A percentile compares a stretch with the other conserved stretches of the same genome.
Conservation (phyloP, 495 filamentous ascomycete genomes). For the Elaphomyces granulatus region DNA sequence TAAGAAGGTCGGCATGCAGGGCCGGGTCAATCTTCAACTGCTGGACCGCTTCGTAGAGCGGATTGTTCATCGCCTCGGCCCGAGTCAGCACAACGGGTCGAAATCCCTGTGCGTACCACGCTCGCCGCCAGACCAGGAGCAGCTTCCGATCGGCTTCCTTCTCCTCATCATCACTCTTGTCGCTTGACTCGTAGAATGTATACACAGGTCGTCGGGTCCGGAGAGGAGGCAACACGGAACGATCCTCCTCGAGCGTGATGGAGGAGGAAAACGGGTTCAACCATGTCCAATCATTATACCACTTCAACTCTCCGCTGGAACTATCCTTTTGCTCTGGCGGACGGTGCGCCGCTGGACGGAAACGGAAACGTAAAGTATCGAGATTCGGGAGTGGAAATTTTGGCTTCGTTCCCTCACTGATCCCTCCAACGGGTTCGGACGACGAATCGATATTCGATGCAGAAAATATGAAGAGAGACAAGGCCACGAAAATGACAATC, state of each 20-base stretch:
- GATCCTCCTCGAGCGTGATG: conserved; percentile 71
- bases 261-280: conserved; percentile 75
- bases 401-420: conserved; percentile 26
- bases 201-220: conserved; percentile 63
- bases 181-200: conserved; percentile 70
- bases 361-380: conserved; percentile 25
- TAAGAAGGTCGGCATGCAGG: conserved; percentile 57
- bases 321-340: conserved; percentile 69
- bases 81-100: conserved; percentile 66
- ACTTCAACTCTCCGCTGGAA: conserved; percentile 60
- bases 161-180: conserved; percentile 43
- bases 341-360: conserved; percentile 56
- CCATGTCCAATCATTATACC: conserved; percentile 86
- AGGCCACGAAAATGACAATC: conserved; percentile 28
- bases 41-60: conserved; percentile 51
- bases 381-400: conserved; percentile 28
- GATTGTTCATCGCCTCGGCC: conserved; percentile 76
- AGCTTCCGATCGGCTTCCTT: conserved; percentile 62
- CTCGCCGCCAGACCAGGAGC: conserved; percentile 75
- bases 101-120: conserved; percentile 92
- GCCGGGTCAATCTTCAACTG: conserved; percentile 35
- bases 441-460: conserved; percentile 20
- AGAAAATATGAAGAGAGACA: conserved; percentile 30
- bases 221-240: conserved; percentile 78
- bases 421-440: conserved; percentile 17